A percentile compares a stretch with the other conserved stretches of the same genome.
These are phyloP conservation scores for Dictyostelium firmibasis DNA, from an alignment of 78 protist genomes.

Conservation along the genomic window DNA sequence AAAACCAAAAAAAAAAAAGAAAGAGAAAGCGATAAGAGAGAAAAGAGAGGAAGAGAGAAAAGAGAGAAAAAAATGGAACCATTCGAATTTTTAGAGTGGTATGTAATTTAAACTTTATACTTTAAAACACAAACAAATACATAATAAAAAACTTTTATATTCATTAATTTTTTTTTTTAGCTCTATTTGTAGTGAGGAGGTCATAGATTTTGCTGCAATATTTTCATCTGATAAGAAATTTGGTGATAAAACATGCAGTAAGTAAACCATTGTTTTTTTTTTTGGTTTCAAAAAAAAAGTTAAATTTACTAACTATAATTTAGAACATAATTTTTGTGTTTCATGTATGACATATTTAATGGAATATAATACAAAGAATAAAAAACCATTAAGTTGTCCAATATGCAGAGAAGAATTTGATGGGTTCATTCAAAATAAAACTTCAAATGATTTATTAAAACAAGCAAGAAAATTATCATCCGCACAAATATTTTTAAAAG, in stretches of 20 bases:
- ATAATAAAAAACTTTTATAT: too few relatives aligned
- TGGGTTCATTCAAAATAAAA: slow-evolving; percentile 45
- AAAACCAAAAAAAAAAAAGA: not conserved
- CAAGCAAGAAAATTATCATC: slow-evolving; percentile 12
- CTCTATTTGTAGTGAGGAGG: not conserved
- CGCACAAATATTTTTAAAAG: not conserved
- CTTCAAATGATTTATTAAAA: slow-evolving; percentile 26
- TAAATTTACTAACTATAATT: too few relatives aligned
- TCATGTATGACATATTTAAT: slow-evolving; percentile 12
- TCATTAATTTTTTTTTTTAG: too few relatives aligned
- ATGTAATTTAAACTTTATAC: not conserved
- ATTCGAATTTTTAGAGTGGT: slow-evolving; percentile 6
- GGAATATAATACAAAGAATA: not conserved
- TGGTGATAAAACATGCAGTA: slow-evolving; percentile 24
- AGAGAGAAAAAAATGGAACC: not conserved
- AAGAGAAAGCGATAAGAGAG: not conserved
- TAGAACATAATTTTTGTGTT: slow-evolving; percentile 64
- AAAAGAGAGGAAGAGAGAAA: too few relatives aligned
- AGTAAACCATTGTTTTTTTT: not conserved
- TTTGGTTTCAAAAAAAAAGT: too few relatives aligned
- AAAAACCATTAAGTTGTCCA: slow-evolving; percentile 13
- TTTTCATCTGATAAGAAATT: not conserved
- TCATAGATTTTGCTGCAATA: not conserved
- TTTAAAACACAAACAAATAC: not conserved
- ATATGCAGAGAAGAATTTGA: slow-evolving; percentile 58